These are phyloP conservation scores for Phytophthora litchii DNA, from an alignment of 352 stramenopile species.

Conservation along the genomic window DNA sequence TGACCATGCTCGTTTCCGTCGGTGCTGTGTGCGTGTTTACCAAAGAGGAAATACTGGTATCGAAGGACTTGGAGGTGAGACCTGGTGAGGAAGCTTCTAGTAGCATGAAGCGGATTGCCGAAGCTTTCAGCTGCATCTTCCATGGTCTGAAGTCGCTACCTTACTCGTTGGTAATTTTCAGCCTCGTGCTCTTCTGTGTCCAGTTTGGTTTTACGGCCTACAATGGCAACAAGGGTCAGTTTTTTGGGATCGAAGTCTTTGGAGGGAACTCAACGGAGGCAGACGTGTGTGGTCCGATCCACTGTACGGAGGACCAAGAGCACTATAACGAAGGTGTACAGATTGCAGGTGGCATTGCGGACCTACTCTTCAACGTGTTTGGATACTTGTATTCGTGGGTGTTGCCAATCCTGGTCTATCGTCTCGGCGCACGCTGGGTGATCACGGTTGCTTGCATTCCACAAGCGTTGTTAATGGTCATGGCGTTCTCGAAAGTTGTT, in stretches of 20 bases:
- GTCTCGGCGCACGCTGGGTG: conserved; percentile 47
- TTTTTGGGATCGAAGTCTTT: conserved; percentile 68
- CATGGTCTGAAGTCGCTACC: conserved; percentile 53
- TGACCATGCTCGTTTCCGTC: conserved; percentile 65
- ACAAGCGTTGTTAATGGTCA: conserved; percentile 55
- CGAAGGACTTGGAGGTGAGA: conserved; percentile 32
- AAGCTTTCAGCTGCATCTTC: conserved; percentile 56
- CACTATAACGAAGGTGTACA: conserved; percentile 64
- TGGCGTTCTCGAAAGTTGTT: conserved; percentile 55
- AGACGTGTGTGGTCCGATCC: conserved; percentile 38
- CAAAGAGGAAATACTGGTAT: conserved; percentile 40
- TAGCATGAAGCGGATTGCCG: conserved; percentile 29
- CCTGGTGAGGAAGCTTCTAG: conserved; percentile 20
- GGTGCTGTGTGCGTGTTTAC: conserved; percentile 61
- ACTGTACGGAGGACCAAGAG: conserved; percentile 41
- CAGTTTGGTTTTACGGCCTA: conserved; percentile 70
- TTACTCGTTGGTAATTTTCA: conserved; percentile 47
- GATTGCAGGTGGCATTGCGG: conserved; percentile 48
- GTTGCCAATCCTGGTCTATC: conserved; percentile 50
- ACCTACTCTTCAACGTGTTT: conserved; percentile 60
- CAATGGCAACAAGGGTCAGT: conserved; percentile 70
- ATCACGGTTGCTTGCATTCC: conserved; percentile 50
- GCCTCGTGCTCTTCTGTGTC: conserved; percentile 56
- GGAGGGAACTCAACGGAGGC: conserved; percentile 49
- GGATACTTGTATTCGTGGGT: conserved; percentile 60